These are phyloP conservation scores for Ogataea haglerorum DNA, from an alignment of 805 yeast species.

Conservation along the genomic window DNA sequence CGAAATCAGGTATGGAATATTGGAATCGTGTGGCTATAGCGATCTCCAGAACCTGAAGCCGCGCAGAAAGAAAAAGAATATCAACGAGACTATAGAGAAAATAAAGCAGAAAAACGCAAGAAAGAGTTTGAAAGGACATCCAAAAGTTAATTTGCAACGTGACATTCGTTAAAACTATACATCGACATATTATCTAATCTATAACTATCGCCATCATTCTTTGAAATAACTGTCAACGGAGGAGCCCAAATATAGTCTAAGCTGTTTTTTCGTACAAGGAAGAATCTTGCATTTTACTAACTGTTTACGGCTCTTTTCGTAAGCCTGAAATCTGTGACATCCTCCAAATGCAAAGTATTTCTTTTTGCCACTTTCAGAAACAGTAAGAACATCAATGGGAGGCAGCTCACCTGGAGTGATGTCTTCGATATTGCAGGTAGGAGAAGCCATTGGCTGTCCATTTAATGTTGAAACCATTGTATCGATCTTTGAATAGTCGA, in stretches of 20 bases:
- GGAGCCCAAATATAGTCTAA: constrained; percentile 67
- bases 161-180: background rate
- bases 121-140: background rate
- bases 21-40: constrained; percentile 49
- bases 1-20: constrained; percentile 47
- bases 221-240: constrained; percentile 53
- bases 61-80: constrained; percentile 8
- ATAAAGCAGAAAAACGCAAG: constrained; percentile 11
- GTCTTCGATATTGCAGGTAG: constrained; percentile 50
- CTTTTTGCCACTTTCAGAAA: constrained; percentile 57
- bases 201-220: constrained; percentile 3
- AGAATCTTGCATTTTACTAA: constrained; percentile 67
- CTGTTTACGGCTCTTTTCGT: constrained; percentile 50
- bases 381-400: constrained; percentile 73
- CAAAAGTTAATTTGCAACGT: background rate
- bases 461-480: constrained; percentile 72
- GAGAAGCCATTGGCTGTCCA: constrained; percentile 61
- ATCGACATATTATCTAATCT: background rate
- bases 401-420: constrained; percentile 66
- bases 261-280: constrained; percentile 71
- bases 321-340: constrained; percentile 86
- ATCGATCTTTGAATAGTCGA: constrained; percentile 69
- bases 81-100: constrained; percentile 14
- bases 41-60: constrained; percentile 13
- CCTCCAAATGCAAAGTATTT: constrained; percentile 87